Evolutionary conservation across 129 eudicot genomes (phyloP).

Genomic region (Tagetes erecta): DNA sequence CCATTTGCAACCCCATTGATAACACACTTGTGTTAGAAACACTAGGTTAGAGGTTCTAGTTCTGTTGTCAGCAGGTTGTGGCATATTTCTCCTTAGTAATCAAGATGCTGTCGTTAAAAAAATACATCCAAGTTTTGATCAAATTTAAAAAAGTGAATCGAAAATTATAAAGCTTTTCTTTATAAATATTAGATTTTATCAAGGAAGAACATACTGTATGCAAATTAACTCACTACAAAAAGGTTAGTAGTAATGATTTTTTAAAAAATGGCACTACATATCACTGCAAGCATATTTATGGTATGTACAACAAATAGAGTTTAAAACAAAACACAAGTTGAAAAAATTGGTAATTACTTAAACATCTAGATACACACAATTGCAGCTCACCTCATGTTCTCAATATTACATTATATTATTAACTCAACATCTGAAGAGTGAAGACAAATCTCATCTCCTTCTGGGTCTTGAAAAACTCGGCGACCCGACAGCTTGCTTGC

Average conservation of each 20-base stretch:
- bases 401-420: background rate
- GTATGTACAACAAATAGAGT: constrained; percentile 37
- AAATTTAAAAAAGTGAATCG: no score
- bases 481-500: constrained; percentile 50
- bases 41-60: no score
- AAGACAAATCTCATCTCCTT: constrained; percentile 57
- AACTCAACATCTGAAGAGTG: constrained; percentile 4
- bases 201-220: no score
- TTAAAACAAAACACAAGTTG: constrained; percentile 20
- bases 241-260: background rate
- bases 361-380: constrained; percentile 21
- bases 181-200: no score
- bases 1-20: no score
- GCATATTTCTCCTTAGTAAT: no score
- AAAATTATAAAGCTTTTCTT: no score
- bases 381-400: constrained; percentile 14
- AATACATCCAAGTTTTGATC: no score
- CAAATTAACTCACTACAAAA: background rate
- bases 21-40: no score
- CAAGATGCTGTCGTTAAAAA: no score
- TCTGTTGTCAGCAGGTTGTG: no score
- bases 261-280: constrained; percentile 15
- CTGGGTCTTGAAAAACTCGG: constrained; percentile 72
- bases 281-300: background rate
- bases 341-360: constrained; percentile 14